Evolutionary conservation across 345 rosid genomes (phyloP).

Genomic region (Lepidium sativum): DNA sequence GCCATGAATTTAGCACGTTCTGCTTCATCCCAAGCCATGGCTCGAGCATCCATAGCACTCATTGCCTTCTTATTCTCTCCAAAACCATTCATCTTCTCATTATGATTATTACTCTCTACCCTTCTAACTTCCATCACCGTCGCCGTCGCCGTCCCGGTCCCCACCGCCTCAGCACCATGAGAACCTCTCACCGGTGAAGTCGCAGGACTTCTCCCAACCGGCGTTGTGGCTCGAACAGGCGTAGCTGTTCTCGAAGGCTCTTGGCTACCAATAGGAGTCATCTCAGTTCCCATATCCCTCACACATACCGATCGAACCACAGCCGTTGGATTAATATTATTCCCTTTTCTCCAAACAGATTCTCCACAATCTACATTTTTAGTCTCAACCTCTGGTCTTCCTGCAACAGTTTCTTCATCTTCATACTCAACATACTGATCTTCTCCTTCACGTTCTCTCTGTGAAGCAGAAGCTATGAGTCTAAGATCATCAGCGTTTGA

Average conservation of each 20-base stretch:
- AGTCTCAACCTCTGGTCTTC: constrained; percentile 40
- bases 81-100: background rate
- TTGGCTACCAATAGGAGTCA: constrained; percentile 88
- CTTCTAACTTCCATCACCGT: constrained; percentile 4
- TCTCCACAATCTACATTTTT: constrained; percentile 72
- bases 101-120: background rate
- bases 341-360: constrained; percentile 47
- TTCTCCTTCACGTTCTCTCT: constrained; percentile 50
- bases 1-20: constrained; percentile 90
- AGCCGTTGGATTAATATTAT: constrained; percentile 37
- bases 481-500: constrained; percentile 89
- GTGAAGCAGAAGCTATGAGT: constrained; percentile 77
- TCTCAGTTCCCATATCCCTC: constrained; percentile 96
- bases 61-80: constrained; percentile 20
- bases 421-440: constrained; percentile 43
- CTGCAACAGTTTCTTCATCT: constrained; percentile 24
- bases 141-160: too few relatives aligned
- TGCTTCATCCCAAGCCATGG: constrained; percentile 93
- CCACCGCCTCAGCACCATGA: constrained; percentile 22
- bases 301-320: constrained; percentile 63
- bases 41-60: constrained; percentile 61
- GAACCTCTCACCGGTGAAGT: constrained; percentile 57
- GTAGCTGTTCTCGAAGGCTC: constrained; percentile 91
- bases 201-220: constrained; percentile 63
- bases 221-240: constrained; percentile 73